Evolutionary conservation across 2,329 filamentous ascomycete species (phyloP), one percentile per base, ranked within the genome.

Genomic region (Cryphonectria carpinicola): DNA sequence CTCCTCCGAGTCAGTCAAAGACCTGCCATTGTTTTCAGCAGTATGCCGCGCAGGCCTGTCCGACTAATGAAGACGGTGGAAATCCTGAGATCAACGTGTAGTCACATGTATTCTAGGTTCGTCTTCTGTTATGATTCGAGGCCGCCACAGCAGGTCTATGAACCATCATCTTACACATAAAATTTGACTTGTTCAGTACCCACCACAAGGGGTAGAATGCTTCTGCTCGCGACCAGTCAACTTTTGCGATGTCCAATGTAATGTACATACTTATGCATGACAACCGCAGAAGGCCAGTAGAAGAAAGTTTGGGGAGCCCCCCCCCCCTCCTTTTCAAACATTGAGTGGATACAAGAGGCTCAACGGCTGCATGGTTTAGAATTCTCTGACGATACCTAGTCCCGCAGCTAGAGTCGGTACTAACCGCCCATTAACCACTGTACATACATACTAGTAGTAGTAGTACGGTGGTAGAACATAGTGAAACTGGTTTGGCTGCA

Each of bases 341-440:
- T 2, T 8, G 14, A 32, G 54, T 58, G 54, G 54, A 19, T 17
- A 58, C 28, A 14, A 14, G 14, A 28, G 14, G 54, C 54, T 58
- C 54, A 32, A 58, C 54, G 54, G 54, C 54, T 28, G 54, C 54
- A 35, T 58, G 54, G 25, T 32, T 58, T 58, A 58, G 28, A 19
- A 14, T 19, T 58, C 25, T 58, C 54, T 19, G 13, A 58, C 25
- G 6, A 58, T 58, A 7, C 54, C 25, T 35, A 17, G 28, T 35
- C 54, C 28, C 25, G 54, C 54, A 32, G 54, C 25, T 35, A 58
- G 32, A 58, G 13, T 58, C 54, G 54, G 54, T 58, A 58, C 54
- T 58, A 58, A 58, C 54, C 54, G 54, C 54, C 28, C 14, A 13
- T 8, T 4, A 35, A 58, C 25, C 25, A 54, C n/a, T 54, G n/a